These are phyloP conservation scores for Darksidea phi DNA, from an alignment of 495 filamentous ascomycete genomes.

Conservation along the genomic window DNA sequence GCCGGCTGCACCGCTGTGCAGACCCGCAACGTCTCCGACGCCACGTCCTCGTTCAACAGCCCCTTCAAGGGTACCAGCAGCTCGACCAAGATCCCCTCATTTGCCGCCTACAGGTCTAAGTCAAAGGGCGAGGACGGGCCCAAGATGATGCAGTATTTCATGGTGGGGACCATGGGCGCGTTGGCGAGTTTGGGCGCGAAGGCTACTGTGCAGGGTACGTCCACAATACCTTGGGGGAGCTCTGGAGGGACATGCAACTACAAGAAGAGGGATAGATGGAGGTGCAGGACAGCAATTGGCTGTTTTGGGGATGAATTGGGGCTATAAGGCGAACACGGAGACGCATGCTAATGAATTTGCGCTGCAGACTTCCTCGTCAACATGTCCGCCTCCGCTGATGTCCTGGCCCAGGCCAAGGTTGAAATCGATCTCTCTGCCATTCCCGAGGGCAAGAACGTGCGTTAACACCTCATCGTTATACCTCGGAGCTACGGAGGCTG, in stretches of 20 bases:
- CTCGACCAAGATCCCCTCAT: slow-evolving; percentile 78
- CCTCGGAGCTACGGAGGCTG: slow-evolving; percentile 18
- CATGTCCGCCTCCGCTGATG: slow-evolving; percentile 99
- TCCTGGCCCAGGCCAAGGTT: slow-evolving; percentile 98
- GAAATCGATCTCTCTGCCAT: slow-evolving; percentile 90
- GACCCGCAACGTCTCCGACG: slow-evolving; percentile 38
- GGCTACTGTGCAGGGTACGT: slow-evolving; percentile 91
- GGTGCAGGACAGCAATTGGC: slow-evolving; percentile 24
- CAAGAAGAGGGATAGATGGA: not conserved
- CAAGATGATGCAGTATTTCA: slow-evolving; percentile 93
- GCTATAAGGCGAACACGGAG: slow-evolving; percentile 11
- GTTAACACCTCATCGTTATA: slow-evolving; percentile 31
- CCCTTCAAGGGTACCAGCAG: slow-evolving; percentile 47
- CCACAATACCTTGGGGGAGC: slow-evolving; percentile 9
- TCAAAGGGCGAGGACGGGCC: slow-evolving; percentile 59
- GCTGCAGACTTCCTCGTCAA: slow-evolving; percentile 92
- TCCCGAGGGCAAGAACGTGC: slow-evolving; percentile 98
- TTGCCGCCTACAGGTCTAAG: slow-evolving; percentile 79
- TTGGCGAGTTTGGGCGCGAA: slow-evolving; percentile 91
- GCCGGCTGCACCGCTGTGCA: slow-evolving; percentile 38
- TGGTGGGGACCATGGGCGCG: slow-evolving; percentile 92
- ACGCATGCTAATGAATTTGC: slow-evolving; percentile 24
- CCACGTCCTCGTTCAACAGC: slow-evolving; percentile 61
- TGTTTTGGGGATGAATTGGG: slow-evolving; percentile 14
- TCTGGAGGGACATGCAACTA: slow-evolving; percentile 1